Evolutionary conservation across 2,329 filamentous ascomycete genomes (phyloP).

Genomic region (Colletotrichum navitas): DNA sequence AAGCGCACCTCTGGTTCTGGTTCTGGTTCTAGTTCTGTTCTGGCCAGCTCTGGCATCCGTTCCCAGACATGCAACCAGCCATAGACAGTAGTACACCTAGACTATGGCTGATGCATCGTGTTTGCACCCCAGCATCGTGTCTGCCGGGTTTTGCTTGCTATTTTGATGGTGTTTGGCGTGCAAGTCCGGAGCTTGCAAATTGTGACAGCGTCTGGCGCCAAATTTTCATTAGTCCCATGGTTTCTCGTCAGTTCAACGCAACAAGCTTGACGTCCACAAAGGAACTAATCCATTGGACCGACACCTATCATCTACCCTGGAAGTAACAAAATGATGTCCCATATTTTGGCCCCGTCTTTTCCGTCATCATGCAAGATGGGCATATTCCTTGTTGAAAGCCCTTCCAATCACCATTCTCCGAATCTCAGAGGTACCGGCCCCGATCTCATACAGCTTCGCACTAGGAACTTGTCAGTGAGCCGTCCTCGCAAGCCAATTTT

Average conservation of each 20-base stretch:
- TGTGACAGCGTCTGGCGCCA: background rate
- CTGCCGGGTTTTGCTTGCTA: background rate
- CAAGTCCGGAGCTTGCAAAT: background rate
- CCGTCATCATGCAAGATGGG: constrained; percentile 45
- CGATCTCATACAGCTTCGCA: constrained; percentile 92
- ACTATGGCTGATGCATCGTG: background rate
- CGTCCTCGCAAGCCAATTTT: background rate
- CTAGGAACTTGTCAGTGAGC: constrained; percentile 55
- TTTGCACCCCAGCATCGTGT: background rate
- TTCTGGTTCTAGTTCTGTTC: no score
- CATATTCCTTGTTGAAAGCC: constrained; percentile 90
- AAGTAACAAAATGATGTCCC: background rate
- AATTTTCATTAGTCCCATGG: background rate
- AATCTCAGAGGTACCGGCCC: constrained; percentile 94
- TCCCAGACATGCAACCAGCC: background rate
- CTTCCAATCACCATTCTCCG: constrained; percentile 94
- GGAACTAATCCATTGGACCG: background rate
- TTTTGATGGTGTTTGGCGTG: background rate
- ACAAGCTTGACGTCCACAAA: background rate
- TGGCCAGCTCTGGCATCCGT: background rate
- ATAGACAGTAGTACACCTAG: background rate
- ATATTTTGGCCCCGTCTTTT: background rate
- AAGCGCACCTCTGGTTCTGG: constrained; percentile 11
- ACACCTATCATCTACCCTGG: background rate
- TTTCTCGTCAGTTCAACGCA: background rate